Evolutionary conservation across 768 basidiomycete genomes (phyloP).

Genomic region (Termitomyces sp.): DNA sequence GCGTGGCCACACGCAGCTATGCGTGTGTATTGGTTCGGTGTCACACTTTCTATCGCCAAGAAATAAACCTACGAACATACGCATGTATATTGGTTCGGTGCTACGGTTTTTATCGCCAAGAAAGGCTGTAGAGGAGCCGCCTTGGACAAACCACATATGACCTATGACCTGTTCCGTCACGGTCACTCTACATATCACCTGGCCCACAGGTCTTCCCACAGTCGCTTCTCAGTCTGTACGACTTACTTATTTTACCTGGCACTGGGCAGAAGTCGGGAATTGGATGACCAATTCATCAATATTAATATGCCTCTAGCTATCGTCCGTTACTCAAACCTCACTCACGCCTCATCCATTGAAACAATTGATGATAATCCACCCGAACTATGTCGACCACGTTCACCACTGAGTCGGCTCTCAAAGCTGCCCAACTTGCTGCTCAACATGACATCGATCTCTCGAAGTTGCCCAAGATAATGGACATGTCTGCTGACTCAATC

Average conservation of each 20-base stretch:
- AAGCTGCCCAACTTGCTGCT: slow-evolving; percentile 25
- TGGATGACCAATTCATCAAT: not conserved
- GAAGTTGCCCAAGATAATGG: slow-evolving; percentile 32
- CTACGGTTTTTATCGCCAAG: too few relatives aligned
- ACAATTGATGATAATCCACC: not conserved
- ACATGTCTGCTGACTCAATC: slow-evolving; percentile 36
- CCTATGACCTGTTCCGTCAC: too few relatives aligned
- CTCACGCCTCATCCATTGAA: not conserved
- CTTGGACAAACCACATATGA: too few relatives aligned
- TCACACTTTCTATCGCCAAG: too few relatives aligned
- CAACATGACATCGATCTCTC: slow-evolving; percentile 33
- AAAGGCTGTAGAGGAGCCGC: too few relatives aligned
- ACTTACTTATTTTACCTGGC: not conserved
- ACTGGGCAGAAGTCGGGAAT: not conserved
- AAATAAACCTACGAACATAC: too few relatives aligned
- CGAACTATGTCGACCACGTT: not conserved
- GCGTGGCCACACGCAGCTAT: too few relatives aligned
- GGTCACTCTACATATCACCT: too few relatives aligned
- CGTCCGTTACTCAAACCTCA: not conserved
- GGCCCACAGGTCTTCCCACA: not conserved
- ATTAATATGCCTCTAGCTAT: not conserved
- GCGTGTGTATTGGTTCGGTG: too few relatives aligned
- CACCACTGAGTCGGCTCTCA: slow-evolving; percentile 15
- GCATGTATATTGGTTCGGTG: too few relatives aligned
- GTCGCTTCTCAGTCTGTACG: not conserved